Conservation (phyloP, 202 grass and related monocot genomes). For the Alloteropsis angusta region DNA sequence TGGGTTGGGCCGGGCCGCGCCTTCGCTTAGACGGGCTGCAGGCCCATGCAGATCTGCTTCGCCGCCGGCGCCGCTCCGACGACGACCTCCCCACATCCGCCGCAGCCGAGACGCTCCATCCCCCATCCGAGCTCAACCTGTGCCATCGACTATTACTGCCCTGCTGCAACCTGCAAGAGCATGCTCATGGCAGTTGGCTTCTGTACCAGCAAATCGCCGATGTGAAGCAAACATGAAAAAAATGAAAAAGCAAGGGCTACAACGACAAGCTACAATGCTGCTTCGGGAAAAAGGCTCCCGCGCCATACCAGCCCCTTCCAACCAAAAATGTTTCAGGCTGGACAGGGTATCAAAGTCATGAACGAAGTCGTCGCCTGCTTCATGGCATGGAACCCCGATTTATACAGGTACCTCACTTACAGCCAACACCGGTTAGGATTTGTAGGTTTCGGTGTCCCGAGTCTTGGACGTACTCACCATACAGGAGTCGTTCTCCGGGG, state of each 20-base stretch:
- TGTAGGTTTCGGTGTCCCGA: slow-evolving; percentile 16
- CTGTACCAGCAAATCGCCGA: not conserved
- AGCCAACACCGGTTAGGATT: slow-evolving; percentile 1
- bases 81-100: too few relatives aligned
- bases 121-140: too few relatives aligned
- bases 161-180: not conserved
- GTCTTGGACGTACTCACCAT: slow-evolving; percentile 23
- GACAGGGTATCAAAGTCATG: not conserved
- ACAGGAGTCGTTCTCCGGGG: slow-evolving; percentile 19
- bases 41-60: not conserved
- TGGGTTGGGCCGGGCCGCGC: not conserved
- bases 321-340: not conserved
- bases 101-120: not conserved
- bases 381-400: not conserved
- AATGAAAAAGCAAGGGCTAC: not conserved
- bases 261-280: not conserved
- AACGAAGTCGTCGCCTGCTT: not conserved
- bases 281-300: not conserved
- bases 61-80: not conserved
- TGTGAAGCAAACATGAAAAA: not conserved
- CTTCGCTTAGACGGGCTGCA: not conserved
- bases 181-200: not conserved
- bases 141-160: too few relatives aligned
- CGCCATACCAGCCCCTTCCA: not conserved
- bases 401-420: not conserved